Evolutionary conservation across 805 yeast species (phyloP), one percentile per base, ranked within the genome.

Genomic region (Kregervanrija delftensis): DNA sequence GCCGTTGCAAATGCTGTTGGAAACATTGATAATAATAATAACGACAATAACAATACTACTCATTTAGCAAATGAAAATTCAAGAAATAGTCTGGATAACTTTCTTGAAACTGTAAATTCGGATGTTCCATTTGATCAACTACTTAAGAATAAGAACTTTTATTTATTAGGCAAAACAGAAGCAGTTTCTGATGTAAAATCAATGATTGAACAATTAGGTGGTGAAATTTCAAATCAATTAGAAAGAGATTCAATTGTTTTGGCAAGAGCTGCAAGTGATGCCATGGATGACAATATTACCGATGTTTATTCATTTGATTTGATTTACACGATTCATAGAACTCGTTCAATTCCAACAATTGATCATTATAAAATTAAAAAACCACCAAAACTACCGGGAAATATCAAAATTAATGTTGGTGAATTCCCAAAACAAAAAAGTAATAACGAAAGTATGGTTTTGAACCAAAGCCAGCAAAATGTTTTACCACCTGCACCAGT

Each of bases 161-260:
- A 41, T 28, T 22, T 60, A 9, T 36, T 59, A 13, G 53, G 54
- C 31, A 42, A 37, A 13, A 34, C 51, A 3, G 36, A 39, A 8
- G 45, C 55, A 5, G 50, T 41, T 22, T 45, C 42, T 14, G 53
- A 52, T 13, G 45, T 59, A 6, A 35, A 42, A 12, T 35, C 44
- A 28, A 47, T 56, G 47, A 52, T 58, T 31, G 35, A 44, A 35
- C 46, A 49, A 8, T 41, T 55, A 11, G 65, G 65, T 32, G 65
- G 63, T 14, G 34, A 39, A 13, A 35, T 56, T 4, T 50, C 40
- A n/a, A 30, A 45, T 15, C 40, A 38, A n/a, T 28, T 30, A 6
- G 39, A 41, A 39, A 40, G 16, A 10, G 46, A 46, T 11, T 42
- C 48, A 11, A 46, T 54, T 13, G 43, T 49, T 22, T 44, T 58